Base-by-base conservation (phyloP, 2,329 filamentous ascomycete genomes). In the Blastomyces emzantsi region DNA sequence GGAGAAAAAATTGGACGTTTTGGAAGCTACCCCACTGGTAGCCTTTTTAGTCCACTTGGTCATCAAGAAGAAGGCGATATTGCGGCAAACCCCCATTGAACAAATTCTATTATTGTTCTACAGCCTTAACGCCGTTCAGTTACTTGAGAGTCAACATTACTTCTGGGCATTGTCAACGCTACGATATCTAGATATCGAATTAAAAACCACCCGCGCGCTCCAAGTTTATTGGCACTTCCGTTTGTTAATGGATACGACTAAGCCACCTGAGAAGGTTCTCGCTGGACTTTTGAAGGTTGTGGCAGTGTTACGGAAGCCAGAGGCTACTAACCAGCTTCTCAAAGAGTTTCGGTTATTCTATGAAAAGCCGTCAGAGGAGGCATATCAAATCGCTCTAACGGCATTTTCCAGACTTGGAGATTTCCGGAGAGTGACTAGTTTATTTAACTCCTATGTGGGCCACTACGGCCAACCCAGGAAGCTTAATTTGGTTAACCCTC, bases 341-440 rank as follows among this genome's bases (percentile, higher is more conserved):
- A 71, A 75, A 36, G 78, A 81, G 66, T 75, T 74, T 62, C 63
- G 70, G 13, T 63, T 65, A 25, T 74, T 76, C 22, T 69, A 76
- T 67, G 66, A 61, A 47, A 72, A 70, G 61, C 73, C 76, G 19
- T 67, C 74, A 9, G 52, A 67, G 4, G 61, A 67, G 41, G 72
- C 71, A 25, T 80, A 78, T 65, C 73, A 72, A 61, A 60, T 66
- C 15, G 72, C 73, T 3, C 71, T 82, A 51, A 71, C 70, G 9
- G 75, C 74, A 13, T 80, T 81, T 68, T 78, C 82, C 45, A 70
- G 72, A 49, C 73, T 76, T 62, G 81, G 81, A 33, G 78, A 84
- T 66, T 74, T 76, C 17, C 67, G 69, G 30, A 76, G 75, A 25
- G 78, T 82, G 39, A 69, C 79, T 51, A 69, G 73, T 43, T 63